These are phyloP conservation scores for Suillus alpinus DNA, from an alignment of 768 basidiomycete species.

Conservation along the genomic window DNA sequence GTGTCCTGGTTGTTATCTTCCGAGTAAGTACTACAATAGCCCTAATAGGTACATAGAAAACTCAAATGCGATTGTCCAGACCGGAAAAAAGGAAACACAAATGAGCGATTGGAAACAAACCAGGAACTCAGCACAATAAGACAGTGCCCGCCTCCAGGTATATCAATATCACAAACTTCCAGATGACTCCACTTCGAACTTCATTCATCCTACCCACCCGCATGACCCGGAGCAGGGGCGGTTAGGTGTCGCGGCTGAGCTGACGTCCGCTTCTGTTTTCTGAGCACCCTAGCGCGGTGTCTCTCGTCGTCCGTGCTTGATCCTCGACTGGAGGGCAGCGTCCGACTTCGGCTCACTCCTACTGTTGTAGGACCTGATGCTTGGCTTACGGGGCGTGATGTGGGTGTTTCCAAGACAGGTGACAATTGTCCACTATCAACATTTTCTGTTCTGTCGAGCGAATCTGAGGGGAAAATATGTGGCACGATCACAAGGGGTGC, in stretches of 20 bases:
- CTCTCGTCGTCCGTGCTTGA: conserved; percentile 32
- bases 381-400: conserved; percentile 27
- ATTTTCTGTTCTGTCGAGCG: conserved; percentile 17
- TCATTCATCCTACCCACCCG: not conserved
- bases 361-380: conserved; percentile 27
- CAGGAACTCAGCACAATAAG: not conserved
- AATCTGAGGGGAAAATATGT: conserved; percentile 18
- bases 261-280: conserved; percentile 51
- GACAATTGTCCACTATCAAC: conserved; percentile 38
- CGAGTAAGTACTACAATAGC: not conserved
- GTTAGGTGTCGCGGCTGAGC: conserved; percentile 29
- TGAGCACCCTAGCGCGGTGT: conserved; percentile 39
- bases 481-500: conserved; percentile 11
- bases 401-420: conserved; percentile 46
- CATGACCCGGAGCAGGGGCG: conserved; percentile 3
- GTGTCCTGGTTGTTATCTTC: not conserved
- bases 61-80: not conserved
- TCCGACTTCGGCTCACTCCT: conserved; percentile 59
- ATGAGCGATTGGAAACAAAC: not conserved
- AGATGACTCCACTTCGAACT: not conserved
- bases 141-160: conserved; percentile 1
- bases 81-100: not conserved
- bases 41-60: not conserved
- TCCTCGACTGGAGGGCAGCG: conserved; percentile 45
- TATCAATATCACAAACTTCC: conserved; percentile 3